Conservation (phyloP, 768 basidiomycete species). For the Lentinula guzmanii region DNA sequence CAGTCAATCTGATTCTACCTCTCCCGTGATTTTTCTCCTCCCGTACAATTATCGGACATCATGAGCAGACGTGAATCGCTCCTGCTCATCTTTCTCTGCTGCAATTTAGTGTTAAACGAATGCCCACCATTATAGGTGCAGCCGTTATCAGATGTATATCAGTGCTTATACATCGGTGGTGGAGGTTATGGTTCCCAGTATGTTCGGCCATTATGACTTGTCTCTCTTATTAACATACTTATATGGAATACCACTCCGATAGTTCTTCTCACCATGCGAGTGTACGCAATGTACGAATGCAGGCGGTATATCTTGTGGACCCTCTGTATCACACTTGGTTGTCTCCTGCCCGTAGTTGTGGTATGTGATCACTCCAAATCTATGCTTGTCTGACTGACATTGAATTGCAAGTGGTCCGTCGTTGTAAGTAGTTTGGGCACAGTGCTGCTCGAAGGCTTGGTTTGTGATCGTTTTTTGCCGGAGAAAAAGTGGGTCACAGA, state of each 20-base stretch:
- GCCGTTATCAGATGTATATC: too few species aligned
- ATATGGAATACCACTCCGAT: too few species aligned
- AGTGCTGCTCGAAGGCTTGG: background rate
- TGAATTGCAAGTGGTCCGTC: background rate
- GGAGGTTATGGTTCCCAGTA: background rate
- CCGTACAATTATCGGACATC: too few species aligned
- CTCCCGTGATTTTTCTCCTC: too few species aligned
- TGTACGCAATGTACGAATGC: background rate
- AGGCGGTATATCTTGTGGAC: background rate
- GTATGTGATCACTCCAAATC: background rate
- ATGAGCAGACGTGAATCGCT: too few species aligned
- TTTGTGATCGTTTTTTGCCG: background rate
- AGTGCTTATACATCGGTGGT: background rate
- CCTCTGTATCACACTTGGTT: background rate
- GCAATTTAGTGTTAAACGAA: too few species aligned
- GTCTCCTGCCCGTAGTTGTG: background rate
- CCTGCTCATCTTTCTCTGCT: too few species aligned
- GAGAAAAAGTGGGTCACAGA: background rate
- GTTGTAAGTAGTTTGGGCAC: background rate
- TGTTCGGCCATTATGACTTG: background rate
- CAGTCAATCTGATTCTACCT: too few species aligned
- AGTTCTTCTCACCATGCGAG: background rate
- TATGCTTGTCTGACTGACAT: too few species aligned
- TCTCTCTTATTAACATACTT: background rate
- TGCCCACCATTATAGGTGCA: too few species aligned